Evolutionary conservation across 192 early-diverging fungal species (phyloP).

Genomic region (Geosiphon pyriformis): DNA sequence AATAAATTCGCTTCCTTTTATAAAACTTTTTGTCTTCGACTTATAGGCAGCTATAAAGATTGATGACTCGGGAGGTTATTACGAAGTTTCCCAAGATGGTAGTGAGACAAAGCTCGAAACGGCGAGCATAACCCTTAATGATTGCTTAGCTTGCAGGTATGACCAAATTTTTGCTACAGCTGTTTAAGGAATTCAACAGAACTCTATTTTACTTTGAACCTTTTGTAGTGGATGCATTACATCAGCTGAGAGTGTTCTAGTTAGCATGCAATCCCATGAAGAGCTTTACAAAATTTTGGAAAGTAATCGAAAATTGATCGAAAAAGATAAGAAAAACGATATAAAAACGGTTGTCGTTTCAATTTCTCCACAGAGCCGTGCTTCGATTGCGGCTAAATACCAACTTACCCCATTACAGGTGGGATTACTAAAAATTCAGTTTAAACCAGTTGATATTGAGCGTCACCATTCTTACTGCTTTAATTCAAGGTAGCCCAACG

Average conservation of each 20-base stretch:
- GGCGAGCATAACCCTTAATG: conserved; percentile 86
- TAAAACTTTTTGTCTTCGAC: conserved; percentile 16
- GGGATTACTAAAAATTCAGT: background rate
- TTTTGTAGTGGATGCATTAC: conserved; percentile 87
- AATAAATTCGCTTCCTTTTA: background rate
- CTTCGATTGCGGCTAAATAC: conserved; percentile 87
- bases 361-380: conserved; percentile 84
- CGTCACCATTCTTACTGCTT: background rate
- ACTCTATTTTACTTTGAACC: no score
- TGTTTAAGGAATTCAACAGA: background rate
- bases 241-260: conserved; percentile 91
- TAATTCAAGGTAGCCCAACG: conserved; percentile 51
- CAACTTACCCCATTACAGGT: conserved; percentile 55
- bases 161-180: background rate
- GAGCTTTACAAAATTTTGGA: conserved; percentile 71
- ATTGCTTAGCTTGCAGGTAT: conserved; percentile 96
- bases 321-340: conserved; percentile 16
- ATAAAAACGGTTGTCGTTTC: conserved; percentile 72
- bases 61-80: conserved; percentile 73
- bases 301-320: conserved; percentile 46
- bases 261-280: conserved; percentile 88
- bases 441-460: no score
- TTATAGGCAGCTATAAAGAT: conserved; percentile 64
- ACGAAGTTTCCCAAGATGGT: conserved; percentile 87
- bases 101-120: conserved; percentile 75